Percentiles rank a stretch among this genome's conserved stretches.
These are phyloP conservation scores for Lactarius hatsudake DNA, from an alignment of 768 basidiomycete genomes.

Conservation along the genomic window DNA sequence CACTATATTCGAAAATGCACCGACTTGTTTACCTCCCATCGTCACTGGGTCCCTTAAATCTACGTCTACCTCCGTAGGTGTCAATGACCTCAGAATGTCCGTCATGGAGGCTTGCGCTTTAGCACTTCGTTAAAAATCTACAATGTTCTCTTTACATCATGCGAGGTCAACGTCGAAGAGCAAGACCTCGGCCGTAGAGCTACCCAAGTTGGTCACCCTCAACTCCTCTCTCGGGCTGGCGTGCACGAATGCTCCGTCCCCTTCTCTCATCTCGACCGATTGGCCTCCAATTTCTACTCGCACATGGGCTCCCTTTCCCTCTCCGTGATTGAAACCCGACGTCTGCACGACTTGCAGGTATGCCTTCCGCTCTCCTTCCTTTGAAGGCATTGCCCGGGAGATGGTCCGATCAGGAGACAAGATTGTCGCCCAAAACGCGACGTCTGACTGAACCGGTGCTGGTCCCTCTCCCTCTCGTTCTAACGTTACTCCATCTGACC, in stretches of 20 bases:
- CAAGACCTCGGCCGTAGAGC: constrained; percentile 65
- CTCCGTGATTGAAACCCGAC: constrained; percentile 68
- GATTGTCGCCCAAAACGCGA: constrained; percentile 74
- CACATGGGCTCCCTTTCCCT: constrained; percentile 56
- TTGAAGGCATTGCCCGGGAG: constrained; percentile 44
- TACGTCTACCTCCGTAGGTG: constrained; percentile 50
- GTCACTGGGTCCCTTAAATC: constrained; percentile 52
- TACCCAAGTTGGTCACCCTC: constrained; percentile 62
- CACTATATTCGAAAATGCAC: constrained; percentile 51
- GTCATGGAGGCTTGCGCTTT: constrained; percentile 59
- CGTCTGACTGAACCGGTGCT: constrained; percentile 69
- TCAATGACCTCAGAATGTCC: constrained; percentile 54
- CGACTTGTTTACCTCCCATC: constrained; percentile 65
- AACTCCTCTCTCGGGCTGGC: constrained; percentile 45
- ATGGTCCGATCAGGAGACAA: constrained; percentile 57
- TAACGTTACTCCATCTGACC: constrained; percentile 49
- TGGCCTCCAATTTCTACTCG: constrained; percentile 45
- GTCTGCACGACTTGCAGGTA: constrained; percentile 88
- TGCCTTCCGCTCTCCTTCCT: constrained; percentile 47
- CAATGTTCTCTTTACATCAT: neutral
- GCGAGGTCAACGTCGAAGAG: constrained; percentile 68
- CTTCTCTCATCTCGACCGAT: constrained; percentile 66
- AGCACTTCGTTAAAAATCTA: constrained; percentile 8
- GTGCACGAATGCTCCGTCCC: constrained; percentile 80
- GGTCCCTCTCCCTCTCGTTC: constrained; percentile 72